phyloP scores from a whole-genome alignment of 441 rosid genomes.

The Breynia disticha region DNA sequence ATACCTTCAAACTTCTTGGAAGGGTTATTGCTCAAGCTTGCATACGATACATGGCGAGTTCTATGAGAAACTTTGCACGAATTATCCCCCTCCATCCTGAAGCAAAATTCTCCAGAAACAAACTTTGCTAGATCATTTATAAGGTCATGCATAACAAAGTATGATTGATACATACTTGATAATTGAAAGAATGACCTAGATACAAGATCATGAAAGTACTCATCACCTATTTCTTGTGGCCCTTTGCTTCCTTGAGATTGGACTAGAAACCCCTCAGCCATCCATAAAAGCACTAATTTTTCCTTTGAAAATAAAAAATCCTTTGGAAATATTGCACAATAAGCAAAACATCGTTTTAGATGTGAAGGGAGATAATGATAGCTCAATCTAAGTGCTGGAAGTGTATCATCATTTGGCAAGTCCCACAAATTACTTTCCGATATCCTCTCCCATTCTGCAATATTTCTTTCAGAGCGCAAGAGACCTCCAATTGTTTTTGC shows the following conservation, averaged over 20 bases:
- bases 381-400: slow-evolving; percentile 21
- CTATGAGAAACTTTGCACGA: slow-evolving; percentile 1
- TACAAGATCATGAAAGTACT: slow-evolving; percentile 12
- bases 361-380: slow-evolving; percentile 21
- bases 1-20: slow-evolving; percentile 14
- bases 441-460: slow-evolving; percentile 16
- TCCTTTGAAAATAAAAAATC: slow-evolving; percentile 12
- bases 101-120: slow-evolving; percentile 24
- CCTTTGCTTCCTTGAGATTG: not conserved
- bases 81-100: slow-evolving; percentile 13
- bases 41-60: slow-evolving; percentile 25
- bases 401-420: slow-evolving; percentile 4
- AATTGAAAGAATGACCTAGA: slow-evolving; percentile 15
- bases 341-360: slow-evolving; percentile 21
- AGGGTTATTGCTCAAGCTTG: slow-evolving; percentile 4
- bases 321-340: slow-evolving; percentile 23
- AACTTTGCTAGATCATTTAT: slow-evolving; percentile 22
- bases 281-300: slow-evolving; percentile 20
- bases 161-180: slow-evolving; percentile 4
- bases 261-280: slow-evolving; percentile 18
- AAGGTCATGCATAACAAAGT: slow-evolving; percentile 22
- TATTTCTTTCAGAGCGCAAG: slow-evolving; percentile 9
- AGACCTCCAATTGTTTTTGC: slow-evolving; percentile 19
- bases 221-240: slow-evolving; percentile 9
- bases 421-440: slow-evolving; percentile 15